Evolutionary conservation across 2,329 filamentous ascomycete genomes (phyloP).

Genomic region (Diaporthe caulivora): DNA sequence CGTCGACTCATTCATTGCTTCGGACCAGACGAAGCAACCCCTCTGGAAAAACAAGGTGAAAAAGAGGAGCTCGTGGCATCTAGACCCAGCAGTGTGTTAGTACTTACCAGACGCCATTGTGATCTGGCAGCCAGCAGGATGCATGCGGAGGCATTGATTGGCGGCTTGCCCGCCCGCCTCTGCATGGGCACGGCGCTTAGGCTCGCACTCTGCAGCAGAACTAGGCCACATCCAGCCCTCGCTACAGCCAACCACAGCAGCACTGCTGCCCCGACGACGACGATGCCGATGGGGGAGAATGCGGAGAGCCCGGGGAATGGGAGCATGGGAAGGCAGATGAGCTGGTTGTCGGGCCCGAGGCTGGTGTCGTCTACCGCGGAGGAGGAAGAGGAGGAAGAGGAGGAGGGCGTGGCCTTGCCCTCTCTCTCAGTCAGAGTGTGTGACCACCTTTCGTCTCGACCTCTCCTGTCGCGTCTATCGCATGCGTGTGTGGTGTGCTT

Average conservation of each 20-base stretch:
- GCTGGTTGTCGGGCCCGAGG: background rate
- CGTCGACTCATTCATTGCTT: conserved; percentile 10
- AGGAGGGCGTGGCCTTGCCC: background rate
- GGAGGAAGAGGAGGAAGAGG: background rate
- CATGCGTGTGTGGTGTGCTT: conserved; percentile 3
- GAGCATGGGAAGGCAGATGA: background rate
- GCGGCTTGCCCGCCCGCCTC: conserved; percentile 31
- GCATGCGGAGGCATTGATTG: conserved; percentile 37
- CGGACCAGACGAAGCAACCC: conserved; percentile 14
- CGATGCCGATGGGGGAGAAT: background rate
- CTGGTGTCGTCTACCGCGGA: background rate
- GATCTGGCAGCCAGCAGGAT: conserved; percentile 34
- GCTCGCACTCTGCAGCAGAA: conserved; percentile 29
- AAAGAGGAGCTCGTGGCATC: background rate
- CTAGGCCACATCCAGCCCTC: conserved; percentile 8
- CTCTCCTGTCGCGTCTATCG: conserved; percentile 27
- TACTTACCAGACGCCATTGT: conserved; percentile 36
- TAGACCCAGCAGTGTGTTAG: background rate
- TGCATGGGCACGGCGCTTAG: conserved; percentile 37
- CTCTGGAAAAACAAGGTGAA: background rate
- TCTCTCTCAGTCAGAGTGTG: background rate
- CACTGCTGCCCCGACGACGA: conserved; percentile 25
- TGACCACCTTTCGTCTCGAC: background rate
- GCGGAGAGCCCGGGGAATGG: background rate
- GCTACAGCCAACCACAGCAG: conserved; percentile 22